Evolutionary conservation across 306 rosid genomes (phyloP).

Genomic region (Nissolia schottii): DNA sequence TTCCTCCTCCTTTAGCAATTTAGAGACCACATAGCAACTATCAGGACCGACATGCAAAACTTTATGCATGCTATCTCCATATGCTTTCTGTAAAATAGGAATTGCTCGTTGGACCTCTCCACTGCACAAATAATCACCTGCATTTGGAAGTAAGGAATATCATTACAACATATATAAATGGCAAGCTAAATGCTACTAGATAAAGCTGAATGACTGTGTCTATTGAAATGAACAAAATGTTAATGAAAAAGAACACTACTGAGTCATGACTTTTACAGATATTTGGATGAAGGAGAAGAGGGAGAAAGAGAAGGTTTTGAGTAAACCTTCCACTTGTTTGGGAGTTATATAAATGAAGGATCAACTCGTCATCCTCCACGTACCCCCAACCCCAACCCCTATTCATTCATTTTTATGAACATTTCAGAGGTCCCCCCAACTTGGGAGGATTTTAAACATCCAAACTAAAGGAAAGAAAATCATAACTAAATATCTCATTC

Average conservation of each 20-base stretch:
- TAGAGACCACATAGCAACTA: constrained; percentile 52
- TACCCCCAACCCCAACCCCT: neutral
- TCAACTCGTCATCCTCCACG: neutral
- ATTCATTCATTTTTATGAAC: neutral
- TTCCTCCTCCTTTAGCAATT: constrained; percentile 55
- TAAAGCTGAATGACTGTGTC: neutral
- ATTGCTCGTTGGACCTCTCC: constrained; percentile 51
- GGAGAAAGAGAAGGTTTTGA: neutral
- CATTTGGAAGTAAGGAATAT: constrained; percentile 16
- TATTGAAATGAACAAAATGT: neutral
- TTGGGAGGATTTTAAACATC: neutral
- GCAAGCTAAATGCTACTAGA: neutral
- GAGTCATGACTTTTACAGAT: neutral
- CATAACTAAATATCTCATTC: neutral
- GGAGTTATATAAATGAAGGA: neutral
- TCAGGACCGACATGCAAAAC: constrained; percentile 73
- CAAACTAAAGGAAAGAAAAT: neutral
- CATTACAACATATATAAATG: neutral
- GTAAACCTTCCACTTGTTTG: neutral
- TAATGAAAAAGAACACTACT: neutral
- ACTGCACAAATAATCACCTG: constrained; percentile 68
- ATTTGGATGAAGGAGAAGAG: neutral
- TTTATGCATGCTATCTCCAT: constrained; percentile 65
- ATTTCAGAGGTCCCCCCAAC: neutral
- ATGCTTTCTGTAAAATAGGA: constrained; percentile 52